phyloP scores from a whole-genome alignment of 306 rosid species.

The Datisca glomerata region DNA sequence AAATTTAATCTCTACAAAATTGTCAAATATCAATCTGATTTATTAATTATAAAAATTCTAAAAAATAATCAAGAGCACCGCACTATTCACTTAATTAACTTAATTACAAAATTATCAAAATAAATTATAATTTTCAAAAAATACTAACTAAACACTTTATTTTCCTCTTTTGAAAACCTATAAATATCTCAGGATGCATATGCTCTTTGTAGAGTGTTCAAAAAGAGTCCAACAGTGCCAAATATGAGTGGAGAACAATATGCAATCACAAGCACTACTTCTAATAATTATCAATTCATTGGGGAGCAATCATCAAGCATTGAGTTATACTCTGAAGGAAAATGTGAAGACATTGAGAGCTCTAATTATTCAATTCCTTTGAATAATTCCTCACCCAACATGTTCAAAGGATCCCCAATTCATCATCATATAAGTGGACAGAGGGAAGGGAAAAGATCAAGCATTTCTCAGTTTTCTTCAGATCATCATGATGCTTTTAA shows the following conservation, averaged over 20 bases:
- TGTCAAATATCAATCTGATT: too few relatives aligned
- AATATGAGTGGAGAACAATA: slow-evolving; percentile 51
- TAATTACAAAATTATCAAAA: too few relatives aligned
- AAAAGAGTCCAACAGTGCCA: slow-evolving; percentile 52
- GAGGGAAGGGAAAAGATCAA: slow-evolving; percentile 38
- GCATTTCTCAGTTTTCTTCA: slow-evolving; percentile 38
- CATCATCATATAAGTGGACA: slow-evolving; percentile 12
- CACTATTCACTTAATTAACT: too few relatives aligned
- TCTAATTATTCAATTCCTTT: slow-evolving; percentile 32
- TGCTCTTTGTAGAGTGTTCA: slow-evolving; percentile 77
- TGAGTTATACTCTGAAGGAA: slow-evolving; percentile 60
- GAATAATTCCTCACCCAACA: slow-evolving; percentile 19
- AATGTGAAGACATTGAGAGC: slow-evolving; percentile 55
- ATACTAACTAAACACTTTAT: too few relatives aligned
- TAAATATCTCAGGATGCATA: slow-evolving; percentile 88
- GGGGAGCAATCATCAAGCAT: slow-evolving; percentile 59
- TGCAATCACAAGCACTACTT: slow-evolving; percentile 18
- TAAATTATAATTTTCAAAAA: too few relatives aligned
- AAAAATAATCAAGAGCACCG: too few relatives aligned
- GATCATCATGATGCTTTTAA: slow-evolving; percentile 34
- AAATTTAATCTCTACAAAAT: too few relatives aligned
- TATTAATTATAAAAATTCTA: too few relatives aligned
- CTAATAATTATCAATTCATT: slow-evolving; percentile 24
- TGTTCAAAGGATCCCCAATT: slow-evolving; percentile 12
- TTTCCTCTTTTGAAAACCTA: too few relatives aligned